Conservation (phyloP, 495 filamentous ascomycete genomes). For the Annulohypoxylon moriforme region DNA sequence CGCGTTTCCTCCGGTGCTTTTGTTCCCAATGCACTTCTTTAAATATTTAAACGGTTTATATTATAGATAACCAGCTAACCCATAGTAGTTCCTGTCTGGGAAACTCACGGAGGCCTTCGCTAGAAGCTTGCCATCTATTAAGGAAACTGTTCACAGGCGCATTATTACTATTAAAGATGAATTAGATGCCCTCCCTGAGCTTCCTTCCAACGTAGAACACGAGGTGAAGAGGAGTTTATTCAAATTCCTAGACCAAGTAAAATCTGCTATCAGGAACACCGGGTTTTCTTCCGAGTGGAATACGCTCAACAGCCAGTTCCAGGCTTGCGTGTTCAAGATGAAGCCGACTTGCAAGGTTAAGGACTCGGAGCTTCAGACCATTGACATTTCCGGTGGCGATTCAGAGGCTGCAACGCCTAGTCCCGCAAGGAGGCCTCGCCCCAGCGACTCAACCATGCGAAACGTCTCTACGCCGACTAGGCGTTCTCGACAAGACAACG, state of each 20-base stretch:
- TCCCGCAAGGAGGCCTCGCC: slow-evolving; percentile 41
- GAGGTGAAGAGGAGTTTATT: slow-evolving; percentile 57
- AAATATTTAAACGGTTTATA: not conserved
- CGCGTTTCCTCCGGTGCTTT: not conserved
- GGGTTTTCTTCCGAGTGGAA: slow-evolving; percentile 50
- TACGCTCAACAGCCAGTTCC: slow-evolving; percentile 51
- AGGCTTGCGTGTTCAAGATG: slow-evolving; percentile 48
- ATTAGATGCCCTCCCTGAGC: slow-evolving; percentile 65
- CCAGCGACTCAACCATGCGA: slow-evolving; percentile 41
- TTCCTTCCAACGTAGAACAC: slow-evolving; percentile 63
- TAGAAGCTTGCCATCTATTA: slow-evolving; percentile 66
- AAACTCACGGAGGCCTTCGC: slow-evolving; percentile 46
- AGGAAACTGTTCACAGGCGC: slow-evolving; percentile 64
- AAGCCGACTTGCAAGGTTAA: slow-evolving; percentile 60
- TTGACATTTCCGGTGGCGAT: slow-evolving; percentile 46
- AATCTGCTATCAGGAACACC: slow-evolving; percentile 46
- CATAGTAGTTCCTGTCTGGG: slow-evolving; percentile 42
- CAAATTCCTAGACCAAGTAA: slow-evolving; percentile 55
- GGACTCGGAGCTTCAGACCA: slow-evolving; percentile 43
- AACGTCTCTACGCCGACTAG: slow-evolving; percentile 29
- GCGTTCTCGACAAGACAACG: slow-evolving; percentile 29
- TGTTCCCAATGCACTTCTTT: not conserved
- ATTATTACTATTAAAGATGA: slow-evolving; percentile 59
- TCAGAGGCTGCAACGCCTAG: slow-evolving; percentile 38
- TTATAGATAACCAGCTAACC: slow-evolving; percentile 9